Evolutionary conservation across 1,139 yeast species (phyloP).

Genomic region (Insectozyma bohioensis): DNA sequence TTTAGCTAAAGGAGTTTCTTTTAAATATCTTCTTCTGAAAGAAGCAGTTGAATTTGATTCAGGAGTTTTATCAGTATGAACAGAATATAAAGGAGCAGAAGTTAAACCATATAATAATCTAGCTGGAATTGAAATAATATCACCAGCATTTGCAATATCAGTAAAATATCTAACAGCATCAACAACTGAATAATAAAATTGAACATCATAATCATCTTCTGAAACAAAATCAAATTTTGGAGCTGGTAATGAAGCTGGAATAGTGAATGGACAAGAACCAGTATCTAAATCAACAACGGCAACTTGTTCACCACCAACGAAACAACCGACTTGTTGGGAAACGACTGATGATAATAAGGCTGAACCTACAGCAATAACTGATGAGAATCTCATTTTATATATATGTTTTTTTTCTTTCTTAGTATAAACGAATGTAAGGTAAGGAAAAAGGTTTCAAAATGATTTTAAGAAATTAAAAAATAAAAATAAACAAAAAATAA

Average conservation of each 20-base stretch:
- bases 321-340: slow-evolving; percentile 39
- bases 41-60: slow-evolving; percentile 43
- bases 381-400: slow-evolving; percentile 12
- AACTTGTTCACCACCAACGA: slow-evolving; percentile 31
- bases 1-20: slow-evolving; percentile 17
- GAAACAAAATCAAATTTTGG: slow-evolving; percentile 25
- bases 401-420: not conserved
- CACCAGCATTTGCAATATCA: slow-evolving; percentile 39
- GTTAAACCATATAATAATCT: slow-evolving; percentile 23
- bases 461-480: not conserved
- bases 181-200: slow-evolving; percentile 37
- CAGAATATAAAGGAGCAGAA: slow-evolving; percentile 29
- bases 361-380: slow-evolving; percentile 13
- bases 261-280: slow-evolving; percentile 40
- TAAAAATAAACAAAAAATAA: not conserved
- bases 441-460: not conserved
- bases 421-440: slow-evolving; percentile 7
- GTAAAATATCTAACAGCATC: slow-evolving; percentile 27
- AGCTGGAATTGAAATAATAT: slow-evolving; percentile 36
- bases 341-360: slow-evolving; percentile 22
- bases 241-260: slow-evolving; percentile 30
- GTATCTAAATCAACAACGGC: slow-evolving; percentile 43
- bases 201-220: slow-evolving; percentile 33
- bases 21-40: slow-evolving; percentile 40
- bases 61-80: slow-evolving; percentile 29